phyloP scores from a whole-genome alignment of 257 asterid species.

The Fraxinus americana region DNA sequence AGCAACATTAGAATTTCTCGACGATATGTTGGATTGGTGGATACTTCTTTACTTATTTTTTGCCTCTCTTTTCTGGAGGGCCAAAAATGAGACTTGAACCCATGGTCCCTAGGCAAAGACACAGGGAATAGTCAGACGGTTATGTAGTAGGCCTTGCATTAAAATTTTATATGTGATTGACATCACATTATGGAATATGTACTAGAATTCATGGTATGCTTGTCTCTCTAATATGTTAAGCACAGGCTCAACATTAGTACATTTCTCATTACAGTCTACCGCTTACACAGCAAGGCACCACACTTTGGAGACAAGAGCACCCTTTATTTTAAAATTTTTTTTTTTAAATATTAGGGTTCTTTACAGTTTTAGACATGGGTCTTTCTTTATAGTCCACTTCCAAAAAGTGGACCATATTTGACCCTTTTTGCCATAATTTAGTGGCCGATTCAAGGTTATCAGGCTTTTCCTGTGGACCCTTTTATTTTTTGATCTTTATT shows the following conservation, averaged over 20 bases:
- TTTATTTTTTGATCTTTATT: no score
- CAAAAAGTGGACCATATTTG: no score
- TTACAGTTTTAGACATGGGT: no score
- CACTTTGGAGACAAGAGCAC: not conserved
- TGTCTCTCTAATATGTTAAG: not conserved
- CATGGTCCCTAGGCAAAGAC: not conserved
- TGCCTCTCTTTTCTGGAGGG: not conserved
- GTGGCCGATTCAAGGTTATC: no score
- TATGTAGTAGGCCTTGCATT: not conserved
- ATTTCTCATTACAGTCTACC: not conserved
- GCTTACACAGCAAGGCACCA: not conserved
- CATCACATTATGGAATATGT: not conserved
- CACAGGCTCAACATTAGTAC: not conserved
- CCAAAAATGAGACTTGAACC: no score
- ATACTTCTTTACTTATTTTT: not conserved
- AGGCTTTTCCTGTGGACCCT: no score
- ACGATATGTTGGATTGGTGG: not conserved
- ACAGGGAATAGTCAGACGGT: not conserved
- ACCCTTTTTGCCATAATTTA: no score
- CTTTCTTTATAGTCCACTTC: no score
- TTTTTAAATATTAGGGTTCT: no score
- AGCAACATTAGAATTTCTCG: no score
- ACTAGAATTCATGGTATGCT: not conserved
- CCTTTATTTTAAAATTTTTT: no score
- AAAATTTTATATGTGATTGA: no score